Conservation (phyloP, 2,329 filamentous ascomycete genomes). For the Alternaria angustiovoidea region DNA sequence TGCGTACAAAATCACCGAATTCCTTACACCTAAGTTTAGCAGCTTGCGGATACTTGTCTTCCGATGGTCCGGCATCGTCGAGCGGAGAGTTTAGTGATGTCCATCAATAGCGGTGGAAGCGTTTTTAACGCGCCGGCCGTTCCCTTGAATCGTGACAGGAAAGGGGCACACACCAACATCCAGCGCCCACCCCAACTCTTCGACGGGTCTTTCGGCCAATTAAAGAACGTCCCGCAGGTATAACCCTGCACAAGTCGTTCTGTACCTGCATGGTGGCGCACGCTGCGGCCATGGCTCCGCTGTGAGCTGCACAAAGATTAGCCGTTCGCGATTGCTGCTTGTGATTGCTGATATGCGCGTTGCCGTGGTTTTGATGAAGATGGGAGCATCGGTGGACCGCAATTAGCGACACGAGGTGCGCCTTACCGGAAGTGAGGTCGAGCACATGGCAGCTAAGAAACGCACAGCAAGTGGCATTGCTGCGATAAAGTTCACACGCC, state of each 20-base stretch:
- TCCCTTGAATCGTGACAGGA: conserved; percentile 20
- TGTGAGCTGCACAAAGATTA: conserved; percentile 26
- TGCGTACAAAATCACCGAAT: background rate
- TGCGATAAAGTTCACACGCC: conserved; percentile 1
- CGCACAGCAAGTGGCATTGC: background rate
- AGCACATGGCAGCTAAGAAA: background rate
- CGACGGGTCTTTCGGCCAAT: conserved; percentile 29
- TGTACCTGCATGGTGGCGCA: conserved; percentile 34
- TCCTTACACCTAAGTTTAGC: background rate
- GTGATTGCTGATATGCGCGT: conserved; percentile 17
- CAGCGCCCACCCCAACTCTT: conserved; percentile 21
- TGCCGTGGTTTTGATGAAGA: conserved; percentile 12
- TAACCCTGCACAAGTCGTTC: conserved; percentile 19
- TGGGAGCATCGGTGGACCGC: conserved; percentile 1
- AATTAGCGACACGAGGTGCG: conserved; percentile 6
- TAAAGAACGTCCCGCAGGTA: conserved; percentile 16
- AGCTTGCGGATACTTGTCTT: background rate
- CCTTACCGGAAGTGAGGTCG: background rate
- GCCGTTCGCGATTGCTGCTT: conserved; percentile 23
- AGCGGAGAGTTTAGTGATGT: conserved; percentile 17
- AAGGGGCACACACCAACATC: conserved; percentile 2
- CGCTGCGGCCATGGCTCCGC: conserved; percentile 26
- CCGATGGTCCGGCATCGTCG: background rate
- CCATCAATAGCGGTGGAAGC: conserved; percentile 14
- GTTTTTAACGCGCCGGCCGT: background rate